Percentiles rank a stretch among this genome's conserved stretches.
Evolutionary conservation across 768 basidiomycete genomes (phyloP).

Genomic region (Butyriboletus loyo): DNA sequence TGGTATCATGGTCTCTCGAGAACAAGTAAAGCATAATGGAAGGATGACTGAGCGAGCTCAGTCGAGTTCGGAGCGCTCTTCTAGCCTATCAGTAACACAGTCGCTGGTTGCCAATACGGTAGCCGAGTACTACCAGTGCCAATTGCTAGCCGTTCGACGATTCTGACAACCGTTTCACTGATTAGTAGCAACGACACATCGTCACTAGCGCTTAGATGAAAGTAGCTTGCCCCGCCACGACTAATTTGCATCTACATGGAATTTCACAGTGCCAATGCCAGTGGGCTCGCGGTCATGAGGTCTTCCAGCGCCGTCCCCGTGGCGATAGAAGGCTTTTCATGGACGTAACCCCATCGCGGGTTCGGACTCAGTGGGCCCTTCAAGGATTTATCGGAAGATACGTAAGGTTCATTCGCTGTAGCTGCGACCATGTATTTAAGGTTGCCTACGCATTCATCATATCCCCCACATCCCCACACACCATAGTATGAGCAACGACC

Average conservation of each 20-base stretch:
- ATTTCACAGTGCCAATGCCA: neutral
- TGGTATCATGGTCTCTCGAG: neutral
- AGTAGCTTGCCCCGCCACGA: neutral
- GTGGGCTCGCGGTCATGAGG: neutral
- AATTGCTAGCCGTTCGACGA: too few species aligned
- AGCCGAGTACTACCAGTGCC: too few species aligned
- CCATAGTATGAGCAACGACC: conserved; percentile 16
- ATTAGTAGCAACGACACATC: too few species aligned
- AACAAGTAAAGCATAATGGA: neutral
- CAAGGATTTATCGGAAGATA: neutral
- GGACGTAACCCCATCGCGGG: neutral
- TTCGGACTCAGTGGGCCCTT: neutral
- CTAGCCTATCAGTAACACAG: too few species aligned
- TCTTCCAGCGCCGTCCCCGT: neutral
- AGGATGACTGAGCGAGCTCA: too few species aligned
- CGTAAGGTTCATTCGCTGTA: neutral
- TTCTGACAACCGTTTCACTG: too few species aligned
- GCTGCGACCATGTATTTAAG: neutral
- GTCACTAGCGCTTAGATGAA: neutral
- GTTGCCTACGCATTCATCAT: neutral
- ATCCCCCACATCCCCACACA: neutral
- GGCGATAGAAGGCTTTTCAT: neutral
- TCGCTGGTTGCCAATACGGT: too few species aligned
- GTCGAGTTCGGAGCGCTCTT: neutral
- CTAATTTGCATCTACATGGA: too few species aligned